These are phyloP conservation scores for Psilocybe mexicana DNA, from an alignment of 1,284 basidiomycete species.

Conservation along the genomic window DNA sequence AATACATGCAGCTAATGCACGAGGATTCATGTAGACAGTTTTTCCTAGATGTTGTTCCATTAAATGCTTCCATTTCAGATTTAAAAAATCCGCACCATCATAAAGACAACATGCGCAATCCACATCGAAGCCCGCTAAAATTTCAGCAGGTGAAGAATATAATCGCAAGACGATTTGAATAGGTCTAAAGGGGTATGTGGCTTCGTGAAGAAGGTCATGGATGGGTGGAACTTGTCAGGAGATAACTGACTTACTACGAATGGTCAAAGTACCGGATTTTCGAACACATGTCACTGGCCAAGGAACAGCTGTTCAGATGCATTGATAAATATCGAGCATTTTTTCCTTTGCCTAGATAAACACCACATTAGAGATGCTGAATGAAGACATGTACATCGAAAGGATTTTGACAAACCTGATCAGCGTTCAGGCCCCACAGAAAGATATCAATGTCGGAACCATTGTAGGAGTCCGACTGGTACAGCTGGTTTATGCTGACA, in stretches of 20 bases:
- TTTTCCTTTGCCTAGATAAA: conserved; percentile 1
- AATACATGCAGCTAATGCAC: conserved; percentile 55
- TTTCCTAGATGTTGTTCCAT: conserved; percentile 18
- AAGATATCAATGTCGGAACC: conserved; percentile 60
- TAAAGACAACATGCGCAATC: conserved; percentile 56
- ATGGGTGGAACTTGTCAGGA: not conserved
- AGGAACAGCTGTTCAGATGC: not conserved
- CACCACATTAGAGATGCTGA: too few species aligned
- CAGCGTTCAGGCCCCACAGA: conserved; percentile 50
- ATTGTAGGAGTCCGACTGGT: conserved; percentile 47
- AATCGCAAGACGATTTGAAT: conserved; percentile 58
- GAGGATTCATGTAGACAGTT: conserved; percentile 49
- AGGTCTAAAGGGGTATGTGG: conserved; percentile 58
- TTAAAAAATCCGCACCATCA: conserved; percentile 36
- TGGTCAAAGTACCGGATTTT: not conserved
- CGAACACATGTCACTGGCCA: not conserved
- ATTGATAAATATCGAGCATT: not conserved
- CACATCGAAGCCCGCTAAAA: conserved; percentile 60
- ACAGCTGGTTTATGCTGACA: conserved; percentile 44
- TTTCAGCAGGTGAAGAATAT: conserved; percentile 55
- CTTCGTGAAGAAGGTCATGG: conserved; percentile 24
- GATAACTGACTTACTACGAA: conserved; percentile 4
- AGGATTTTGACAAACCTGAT: conserved; percentile 36
- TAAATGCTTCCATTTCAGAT: too few species aligned
- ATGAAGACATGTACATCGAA: too few species aligned